phyloP scores from a whole-genome alignment of 176 grass and related monocot species.

The Bromus sterilis region DNA sequence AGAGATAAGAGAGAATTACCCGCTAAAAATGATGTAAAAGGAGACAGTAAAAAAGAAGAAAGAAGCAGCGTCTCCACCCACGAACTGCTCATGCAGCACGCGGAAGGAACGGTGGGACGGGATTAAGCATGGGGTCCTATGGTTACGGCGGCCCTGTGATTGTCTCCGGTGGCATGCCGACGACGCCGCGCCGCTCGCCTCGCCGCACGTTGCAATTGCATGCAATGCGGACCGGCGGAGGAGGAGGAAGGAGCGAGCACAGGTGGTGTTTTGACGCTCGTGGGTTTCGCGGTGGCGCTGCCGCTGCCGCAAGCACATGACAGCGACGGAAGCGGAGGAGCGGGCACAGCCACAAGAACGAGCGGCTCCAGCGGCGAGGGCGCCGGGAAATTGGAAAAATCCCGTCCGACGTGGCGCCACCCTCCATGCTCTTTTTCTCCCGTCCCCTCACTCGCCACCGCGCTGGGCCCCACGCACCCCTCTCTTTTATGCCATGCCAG shows the following conservation, averaged over 20 bases:
- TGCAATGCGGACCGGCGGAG: neutral
- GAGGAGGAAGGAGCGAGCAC: neutral
- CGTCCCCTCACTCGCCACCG: neutral
- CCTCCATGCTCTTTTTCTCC: conserved; percentile 46
- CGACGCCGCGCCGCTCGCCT: neutral
- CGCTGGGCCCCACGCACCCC: conserved; percentile 16
- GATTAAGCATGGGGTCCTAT: neutral
- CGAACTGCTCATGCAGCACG: neutral
- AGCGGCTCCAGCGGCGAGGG: conserved; percentile 14
- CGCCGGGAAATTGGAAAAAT: conserved; percentile 32
- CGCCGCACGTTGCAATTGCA: neutral
- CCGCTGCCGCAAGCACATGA: neutral
- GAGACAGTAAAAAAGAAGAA: no score
- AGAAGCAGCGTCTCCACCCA: neutral
- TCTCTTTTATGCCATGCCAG: neutral
- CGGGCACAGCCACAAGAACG: conserved; percentile 68
- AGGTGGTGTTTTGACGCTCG: neutral
- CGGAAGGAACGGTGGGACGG: neutral
- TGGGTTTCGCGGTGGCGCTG: neutral
- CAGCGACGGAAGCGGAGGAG: conserved; percentile 24
- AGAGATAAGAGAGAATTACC: neutral
- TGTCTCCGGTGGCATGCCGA: neutral
- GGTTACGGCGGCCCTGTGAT: neutral
- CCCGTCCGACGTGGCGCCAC: conserved; percentile 60
- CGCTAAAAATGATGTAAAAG: no score